phyloP scores from a whole-genome alignment of 164 flowering plant species.

The Pachysandra terminalis region DNA sequence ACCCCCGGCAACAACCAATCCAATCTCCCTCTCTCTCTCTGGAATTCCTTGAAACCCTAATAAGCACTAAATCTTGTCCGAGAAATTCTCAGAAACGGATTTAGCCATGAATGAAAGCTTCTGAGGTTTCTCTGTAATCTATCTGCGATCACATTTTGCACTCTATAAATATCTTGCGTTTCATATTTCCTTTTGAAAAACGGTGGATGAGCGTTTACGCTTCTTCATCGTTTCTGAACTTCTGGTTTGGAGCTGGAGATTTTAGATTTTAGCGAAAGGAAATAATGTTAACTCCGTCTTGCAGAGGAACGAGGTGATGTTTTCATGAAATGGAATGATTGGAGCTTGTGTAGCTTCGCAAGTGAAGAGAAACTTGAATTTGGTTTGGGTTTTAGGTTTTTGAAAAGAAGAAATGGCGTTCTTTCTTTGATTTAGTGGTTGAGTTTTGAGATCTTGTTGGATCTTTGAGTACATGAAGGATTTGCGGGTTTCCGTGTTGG shows the following conservation, averaged over 20 bases:
- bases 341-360: background rate
- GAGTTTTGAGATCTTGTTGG: background rate
- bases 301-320: background rate
- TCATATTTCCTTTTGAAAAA: background rate
- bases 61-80: background rate
- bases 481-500: background rate
- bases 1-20: constrained; percentile 16
- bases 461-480: background rate
- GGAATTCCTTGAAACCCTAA: background rate
- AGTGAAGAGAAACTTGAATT: background rate
- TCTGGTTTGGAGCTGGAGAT: background rate
- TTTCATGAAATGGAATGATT: background rate
- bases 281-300: background rate
- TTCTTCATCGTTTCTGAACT: background rate
- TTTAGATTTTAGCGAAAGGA: background rate
- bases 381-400: background rate
- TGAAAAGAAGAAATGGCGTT: background rate
- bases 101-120: background rate
- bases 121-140: background rate
- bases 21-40: constrained; percentile 13
- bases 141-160: background rate
- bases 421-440: background rate
- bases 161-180: background rate
- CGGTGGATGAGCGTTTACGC: background rate
- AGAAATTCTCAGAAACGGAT: constrained; percentile 1